Conservation (phyloP, 225 moss, liverwort and hornwort genomes). For the Asterella californica region DNA sequence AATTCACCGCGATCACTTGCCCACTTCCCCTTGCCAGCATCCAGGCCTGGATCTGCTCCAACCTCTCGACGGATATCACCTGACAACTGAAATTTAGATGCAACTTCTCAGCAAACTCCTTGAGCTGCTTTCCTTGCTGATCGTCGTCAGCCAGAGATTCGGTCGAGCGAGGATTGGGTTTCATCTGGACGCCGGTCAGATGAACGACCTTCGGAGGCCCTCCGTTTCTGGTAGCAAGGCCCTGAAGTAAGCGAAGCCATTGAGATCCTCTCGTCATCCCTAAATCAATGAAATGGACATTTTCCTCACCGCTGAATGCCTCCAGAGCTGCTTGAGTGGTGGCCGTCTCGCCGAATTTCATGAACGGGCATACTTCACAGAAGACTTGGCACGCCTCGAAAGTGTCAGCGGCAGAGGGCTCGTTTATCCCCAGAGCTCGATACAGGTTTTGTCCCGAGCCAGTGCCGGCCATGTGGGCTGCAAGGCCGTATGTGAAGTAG, state of each 20-base stretch:
- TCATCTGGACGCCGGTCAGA: slow-evolving; percentile 54
- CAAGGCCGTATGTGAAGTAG: slow-evolving; percentile 75
- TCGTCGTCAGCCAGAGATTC: slow-evolving; percentile 40
- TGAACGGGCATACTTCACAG: slow-evolving; percentile 70
- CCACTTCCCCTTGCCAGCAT: slow-evolving; percentile 57
- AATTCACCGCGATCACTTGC: slow-evolving; percentile 69
- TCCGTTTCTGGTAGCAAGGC: slow-evolving; percentile 62
- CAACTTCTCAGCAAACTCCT: slow-evolving; percentile 59
- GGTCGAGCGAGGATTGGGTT: neutral
- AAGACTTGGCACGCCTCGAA: slow-evolving; percentile 69
- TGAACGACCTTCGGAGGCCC: slow-evolving; percentile 64
- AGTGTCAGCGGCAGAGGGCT: slow-evolving; percentile 51
- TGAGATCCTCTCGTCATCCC: slow-evolving; percentile 67
- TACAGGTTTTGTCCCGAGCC: slow-evolving; percentile 51
- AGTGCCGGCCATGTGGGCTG: slow-evolving; percentile 59
- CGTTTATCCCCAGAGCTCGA: slow-evolving; percentile 56
- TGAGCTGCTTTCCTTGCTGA: slow-evolving; percentile 54
- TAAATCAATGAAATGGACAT: slow-evolving; percentile 70
- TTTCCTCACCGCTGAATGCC: slow-evolving; percentile 66
- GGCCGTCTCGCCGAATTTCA: slow-evolving; percentile 70
- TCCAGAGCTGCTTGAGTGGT: slow-evolving; percentile 69
- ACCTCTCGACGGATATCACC: slow-evolving; percentile 47
- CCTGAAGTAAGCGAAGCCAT: slow-evolving; percentile 66
- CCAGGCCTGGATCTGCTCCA: slow-evolving; percentile 53
- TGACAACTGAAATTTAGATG: slow-evolving; percentile 64